Conservation (phyloP, 2,329 filamentous ascomycete genomes). For the Chrysoporthe cubensis region DNA sequence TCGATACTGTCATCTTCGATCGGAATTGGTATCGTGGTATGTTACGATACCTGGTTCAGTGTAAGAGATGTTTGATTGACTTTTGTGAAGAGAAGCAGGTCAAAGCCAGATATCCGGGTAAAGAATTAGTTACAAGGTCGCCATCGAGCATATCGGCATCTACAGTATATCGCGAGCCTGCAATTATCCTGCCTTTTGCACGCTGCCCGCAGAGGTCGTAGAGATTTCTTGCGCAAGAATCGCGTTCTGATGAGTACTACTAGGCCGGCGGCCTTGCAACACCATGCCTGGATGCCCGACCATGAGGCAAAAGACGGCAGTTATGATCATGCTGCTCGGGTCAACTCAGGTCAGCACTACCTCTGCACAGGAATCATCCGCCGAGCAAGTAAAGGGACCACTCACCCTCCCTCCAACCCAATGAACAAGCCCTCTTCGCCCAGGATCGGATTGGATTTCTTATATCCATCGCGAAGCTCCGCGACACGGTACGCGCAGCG, state of each 20-base stretch:
- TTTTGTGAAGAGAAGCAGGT: too few relatives aligned
- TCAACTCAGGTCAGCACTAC: background rate
- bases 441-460: conserved; percentile 48
- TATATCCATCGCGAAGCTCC: conserved; percentile 62
- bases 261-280: background rate
- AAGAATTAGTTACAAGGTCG: too few relatives aligned
- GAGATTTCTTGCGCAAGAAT: background rate
- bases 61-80: background rate
- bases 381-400: background rate
- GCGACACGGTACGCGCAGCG: conserved; percentile 62
- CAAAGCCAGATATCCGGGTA: too few relatives aligned
- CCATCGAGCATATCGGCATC: background rate
- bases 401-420: conserved; percentile 48
- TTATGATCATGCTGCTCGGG: background rate
- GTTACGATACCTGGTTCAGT: too few relatives aligned
- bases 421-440: conserved; percentile 52
- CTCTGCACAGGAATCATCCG: background rate
- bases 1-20: too few relatives aligned
- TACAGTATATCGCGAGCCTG: background rate
- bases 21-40: too few relatives aligned
- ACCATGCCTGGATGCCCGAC: conserved; percentile 28
- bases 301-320: conserved; percentile 22
- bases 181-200: background rate
- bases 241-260: background rate
- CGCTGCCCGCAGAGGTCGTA: background rate